Conservation (phyloP, 352 stramenopile genomes). For the Phytophthora brassicae region DNA sequence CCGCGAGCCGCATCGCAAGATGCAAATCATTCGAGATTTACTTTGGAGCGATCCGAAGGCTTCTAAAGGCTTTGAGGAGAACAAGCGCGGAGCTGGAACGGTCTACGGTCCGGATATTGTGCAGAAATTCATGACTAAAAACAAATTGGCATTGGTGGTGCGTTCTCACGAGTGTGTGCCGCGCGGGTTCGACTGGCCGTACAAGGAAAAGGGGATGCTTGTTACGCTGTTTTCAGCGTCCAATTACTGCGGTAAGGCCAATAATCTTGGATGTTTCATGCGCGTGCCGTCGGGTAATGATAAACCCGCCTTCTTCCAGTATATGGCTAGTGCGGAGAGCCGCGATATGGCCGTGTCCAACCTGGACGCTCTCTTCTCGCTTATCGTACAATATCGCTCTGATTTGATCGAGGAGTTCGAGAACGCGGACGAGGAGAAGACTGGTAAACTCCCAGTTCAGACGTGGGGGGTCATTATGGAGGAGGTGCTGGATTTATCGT, state of each 20-base stretch:
- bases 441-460: slow-evolving; percentile 46
- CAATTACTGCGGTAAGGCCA: slow-evolving; percentile 85
- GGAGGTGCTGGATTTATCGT: slow-evolving; percentile 72
- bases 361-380: slow-evolving; percentile 80
- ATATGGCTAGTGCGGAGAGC: slow-evolving; percentile 82
- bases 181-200: slow-evolving; percentile 79
- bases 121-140: slow-evolving; percentile 87
- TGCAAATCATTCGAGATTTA: slow-evolving; percentile 79
- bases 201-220: slow-evolving; percentile 80
- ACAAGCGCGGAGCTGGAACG: slow-evolving; percentile 79
- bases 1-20: slow-evolving; percentile 53
- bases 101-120: slow-evolving; percentile 77
- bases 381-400: slow-evolving; percentile 76
- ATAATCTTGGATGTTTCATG: slow-evolving; percentile 88
- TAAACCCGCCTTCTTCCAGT: slow-evolving; percentile 88
- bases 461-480: slow-evolving; percentile 74
- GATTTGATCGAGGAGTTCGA: slow-evolving; percentile 69
- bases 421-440: slow-evolving; percentile 45
- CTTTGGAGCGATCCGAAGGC: slow-evolving; percentile 82
- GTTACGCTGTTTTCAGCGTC: slow-evolving; percentile 88
- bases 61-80: slow-evolving; percentile 71
- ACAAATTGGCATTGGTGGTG: slow-evolving; percentile 79
- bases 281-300: slow-evolving; percentile 66
- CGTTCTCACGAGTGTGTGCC: slow-evolving; percentile 87
- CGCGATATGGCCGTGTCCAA: slow-evolving; percentile 83